These are phyloP conservation scores for Aspergillus mulundensis DNA, from an alignment of 495 filamentous ascomycete species.

Conservation along the genomic window DNA sequence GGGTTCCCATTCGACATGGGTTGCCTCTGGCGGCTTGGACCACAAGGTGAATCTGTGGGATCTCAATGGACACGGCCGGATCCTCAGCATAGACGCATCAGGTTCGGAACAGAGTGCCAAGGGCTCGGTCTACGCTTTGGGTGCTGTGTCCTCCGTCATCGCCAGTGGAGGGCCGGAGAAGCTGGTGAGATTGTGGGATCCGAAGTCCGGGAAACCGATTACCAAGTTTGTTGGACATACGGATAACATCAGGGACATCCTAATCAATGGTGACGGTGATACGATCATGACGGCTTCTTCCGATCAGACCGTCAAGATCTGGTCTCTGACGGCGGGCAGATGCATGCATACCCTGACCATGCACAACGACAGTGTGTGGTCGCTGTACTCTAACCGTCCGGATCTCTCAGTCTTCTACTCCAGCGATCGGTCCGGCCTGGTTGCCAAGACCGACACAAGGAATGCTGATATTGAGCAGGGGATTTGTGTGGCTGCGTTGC, in stretches of 20 bases:
- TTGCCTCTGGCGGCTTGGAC: conserved; percentile 94
- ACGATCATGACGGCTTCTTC: conserved; percentile 93
- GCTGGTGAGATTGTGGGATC: conserved; percentile 90
- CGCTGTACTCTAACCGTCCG: conserved; percentile 83
- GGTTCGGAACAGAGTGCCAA: conserved; percentile 79
- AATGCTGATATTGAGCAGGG: conserved; percentile 84
- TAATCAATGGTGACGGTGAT: conserved; percentile 83
- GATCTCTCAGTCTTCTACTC: conserved; percentile 88
- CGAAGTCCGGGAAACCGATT: conserved; percentile 79
- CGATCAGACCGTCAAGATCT: conserved; percentile 95
- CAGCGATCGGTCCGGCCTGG: conserved; percentile 81
- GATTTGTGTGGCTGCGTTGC: conserved; percentile 77
- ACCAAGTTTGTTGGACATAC: conserved; percentile 99
- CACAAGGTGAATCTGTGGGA: conserved; percentile 92
- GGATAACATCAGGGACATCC: conserved; percentile 85
- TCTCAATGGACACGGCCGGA: conserved; percentile 78
- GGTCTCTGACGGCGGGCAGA: conserved; percentile 89
- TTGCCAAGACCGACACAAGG: conserved; percentile 90
- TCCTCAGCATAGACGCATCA: conserved; percentile 76
- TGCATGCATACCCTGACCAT: conserved; percentile 98
- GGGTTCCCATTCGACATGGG: conserved; percentile 68
- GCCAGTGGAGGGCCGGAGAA: conserved; percentile 94
- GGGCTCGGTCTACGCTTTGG: conserved; percentile 90
- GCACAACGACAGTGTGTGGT: conserved; percentile 99
- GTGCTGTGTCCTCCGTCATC: conserved; percentile 67